These are phyloP conservation scores for Copromyces sp. DNA, from an alignment of 495 filamentous ascomycete species.

Conservation along the genomic window DNA sequence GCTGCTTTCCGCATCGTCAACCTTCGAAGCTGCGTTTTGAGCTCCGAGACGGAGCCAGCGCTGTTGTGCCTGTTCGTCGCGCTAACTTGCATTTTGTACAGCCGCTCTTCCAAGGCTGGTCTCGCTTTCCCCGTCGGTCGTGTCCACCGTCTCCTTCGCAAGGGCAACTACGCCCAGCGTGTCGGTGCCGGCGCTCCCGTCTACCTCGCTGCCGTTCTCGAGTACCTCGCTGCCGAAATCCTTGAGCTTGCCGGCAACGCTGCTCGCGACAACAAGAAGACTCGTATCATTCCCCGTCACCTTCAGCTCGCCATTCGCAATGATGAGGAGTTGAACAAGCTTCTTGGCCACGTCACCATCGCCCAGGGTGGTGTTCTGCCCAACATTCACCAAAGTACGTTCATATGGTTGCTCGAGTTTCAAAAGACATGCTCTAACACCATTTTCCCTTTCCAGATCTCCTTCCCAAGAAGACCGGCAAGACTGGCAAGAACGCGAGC, in stretches of 20 bases:
- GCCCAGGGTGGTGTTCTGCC: conserved; percentile 98
- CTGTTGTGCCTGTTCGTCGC: conserved; percentile 15
- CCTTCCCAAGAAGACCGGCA: conserved; percentile 94
- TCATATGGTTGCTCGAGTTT: background rate
- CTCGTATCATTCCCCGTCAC: conserved; percentile 98
- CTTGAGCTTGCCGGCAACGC: conserved; percentile 98
- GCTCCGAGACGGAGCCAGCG: conserved; percentile 3
- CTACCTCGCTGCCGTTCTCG: conserved; percentile 94
- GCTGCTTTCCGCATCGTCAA: conserved; percentile 3
- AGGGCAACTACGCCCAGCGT: conserved; percentile 99
- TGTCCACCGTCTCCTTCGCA: conserved; percentile 98
- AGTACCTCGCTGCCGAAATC: conserved; percentile 97
- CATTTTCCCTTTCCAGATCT: conserved; percentile 52
- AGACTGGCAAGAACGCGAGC: conserved; percentile 79
- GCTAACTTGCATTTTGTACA: conserved; percentile 36
- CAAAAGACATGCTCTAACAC: conserved; percentile 31
- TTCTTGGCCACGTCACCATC: conserved; percentile 97
- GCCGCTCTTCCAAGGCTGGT: conserved; percentile 98
- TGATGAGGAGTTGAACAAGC: conserved; percentile 99
- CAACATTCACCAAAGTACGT: conserved; percentile 96
- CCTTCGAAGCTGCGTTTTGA: background rate
- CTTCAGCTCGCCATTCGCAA: conserved; percentile 99
- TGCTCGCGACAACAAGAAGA: conserved; percentile 99
- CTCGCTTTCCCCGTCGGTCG: conserved; percentile 98
- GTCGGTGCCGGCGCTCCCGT: conserved; percentile 98